A percentile compares a stretch with the other conserved stretches of the same genome.
Conservation (phyloP, 257 asterid genomes). For the Eucommia ulmoides region DNA sequence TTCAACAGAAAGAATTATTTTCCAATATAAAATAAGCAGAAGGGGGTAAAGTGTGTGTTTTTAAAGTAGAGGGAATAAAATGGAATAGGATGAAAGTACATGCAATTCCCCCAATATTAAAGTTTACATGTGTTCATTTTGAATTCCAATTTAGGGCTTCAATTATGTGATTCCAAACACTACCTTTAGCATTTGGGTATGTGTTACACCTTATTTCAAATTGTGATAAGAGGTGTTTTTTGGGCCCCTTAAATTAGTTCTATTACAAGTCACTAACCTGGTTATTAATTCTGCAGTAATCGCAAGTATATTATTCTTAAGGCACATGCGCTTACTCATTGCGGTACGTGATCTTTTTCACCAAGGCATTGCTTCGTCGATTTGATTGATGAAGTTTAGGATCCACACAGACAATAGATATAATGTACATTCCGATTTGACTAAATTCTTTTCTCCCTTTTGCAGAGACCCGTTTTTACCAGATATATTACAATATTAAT, state of each 20-base stretch:
- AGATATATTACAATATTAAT: slow-evolving; percentile 35
- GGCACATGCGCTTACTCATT: slow-evolving; percentile 45
- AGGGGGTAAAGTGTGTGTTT: no score
- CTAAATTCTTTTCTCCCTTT: slow-evolving; percentile 13
- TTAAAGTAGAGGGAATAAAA: no score
- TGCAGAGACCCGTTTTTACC: slow-evolving; percentile 61
- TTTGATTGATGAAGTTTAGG: neutral
- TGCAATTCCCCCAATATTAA: no score
- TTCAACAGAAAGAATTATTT: no score
- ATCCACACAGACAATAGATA: neutral
- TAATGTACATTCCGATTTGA: slow-evolving; percentile 3
- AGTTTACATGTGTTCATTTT: neutral
- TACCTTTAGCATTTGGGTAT: neutral
- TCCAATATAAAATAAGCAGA: no score
- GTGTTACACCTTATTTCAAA: neutral
- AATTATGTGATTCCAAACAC: neutral
- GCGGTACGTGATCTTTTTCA: slow-evolving; percentile 32
- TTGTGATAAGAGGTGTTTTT: slow-evolving; percentile 1
- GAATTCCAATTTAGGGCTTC: neutral
- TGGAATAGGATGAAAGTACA: no score
- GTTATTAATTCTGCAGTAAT: slow-evolving; percentile 52
- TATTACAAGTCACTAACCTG: neutral
- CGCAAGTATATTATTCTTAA: slow-evolving; percentile 58
- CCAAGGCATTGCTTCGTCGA: neutral
- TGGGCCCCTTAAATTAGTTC: no score